These are phyloP conservation scores for Leccinum ochraceum DNA, from an alignment of 768 basidiomycete species.

Conservation along the genomic window DNA sequence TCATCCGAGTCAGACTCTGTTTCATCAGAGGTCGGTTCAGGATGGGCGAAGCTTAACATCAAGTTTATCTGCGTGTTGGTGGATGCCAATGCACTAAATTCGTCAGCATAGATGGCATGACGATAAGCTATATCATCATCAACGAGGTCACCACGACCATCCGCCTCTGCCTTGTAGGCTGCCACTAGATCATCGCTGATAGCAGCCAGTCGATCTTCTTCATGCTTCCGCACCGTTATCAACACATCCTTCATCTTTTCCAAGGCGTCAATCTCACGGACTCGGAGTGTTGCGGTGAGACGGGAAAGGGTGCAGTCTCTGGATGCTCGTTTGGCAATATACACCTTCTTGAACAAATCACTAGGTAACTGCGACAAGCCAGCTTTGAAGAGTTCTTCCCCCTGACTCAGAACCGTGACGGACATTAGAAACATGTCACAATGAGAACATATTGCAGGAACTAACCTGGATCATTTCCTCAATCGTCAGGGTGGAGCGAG, in stretches of 20 bases:
- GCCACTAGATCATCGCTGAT: neutral
- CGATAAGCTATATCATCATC: neutral
- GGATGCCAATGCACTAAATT: neutral
- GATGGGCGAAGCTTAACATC: neutral
- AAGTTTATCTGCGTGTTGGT: neutral
- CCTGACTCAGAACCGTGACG: neutral
- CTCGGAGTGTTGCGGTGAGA: neutral
- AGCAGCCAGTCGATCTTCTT: neutral
- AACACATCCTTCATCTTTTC: neutral
- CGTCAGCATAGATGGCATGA: neutral
- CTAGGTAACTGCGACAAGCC: neutral
- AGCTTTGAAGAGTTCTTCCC: neutral
- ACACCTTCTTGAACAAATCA: neutral
- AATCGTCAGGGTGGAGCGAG: neutral
- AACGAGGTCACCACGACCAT: neutral
- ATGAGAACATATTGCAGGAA: neutral
- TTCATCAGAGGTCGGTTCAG: neutral
- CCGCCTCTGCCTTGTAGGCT: neutral
- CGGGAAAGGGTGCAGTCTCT: neutral
- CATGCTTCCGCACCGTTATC: neutral
- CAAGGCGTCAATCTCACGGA: neutral
- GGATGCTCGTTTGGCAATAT: neutral
- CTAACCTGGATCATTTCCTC: neutral
- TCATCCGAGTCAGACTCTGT: neutral
- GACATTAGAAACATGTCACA: neutral